These are phyloP conservation scores for Coleophoma eucalyptorum DNA, from an alignment of 2,329 filamentous ascomycete genomes.

Conservation along the genomic window DNA sequence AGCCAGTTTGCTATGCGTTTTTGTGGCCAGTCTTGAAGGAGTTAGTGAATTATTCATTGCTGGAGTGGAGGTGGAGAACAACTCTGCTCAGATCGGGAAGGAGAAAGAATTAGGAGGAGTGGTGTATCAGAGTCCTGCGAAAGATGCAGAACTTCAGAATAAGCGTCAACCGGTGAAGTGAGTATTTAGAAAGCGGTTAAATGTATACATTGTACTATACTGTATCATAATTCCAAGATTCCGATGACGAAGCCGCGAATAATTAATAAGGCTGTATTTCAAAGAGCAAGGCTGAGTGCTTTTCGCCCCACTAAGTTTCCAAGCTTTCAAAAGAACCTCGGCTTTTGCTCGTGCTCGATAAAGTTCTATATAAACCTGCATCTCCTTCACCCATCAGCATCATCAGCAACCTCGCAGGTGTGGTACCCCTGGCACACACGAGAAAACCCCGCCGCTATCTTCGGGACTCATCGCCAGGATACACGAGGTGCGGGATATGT, in stretches of 20 bases:
- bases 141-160: constrained; percentile 6
- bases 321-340: neutral
- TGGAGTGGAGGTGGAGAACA: constrained; percentile 65
- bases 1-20: constrained; percentile 83
- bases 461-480: neutral
- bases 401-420: too few species aligned
- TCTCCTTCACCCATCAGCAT: too few species aligned
- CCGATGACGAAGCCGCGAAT: neutral
- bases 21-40: constrained; percentile 83
- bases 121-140: constrained; percentile 9
- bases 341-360: neutral
- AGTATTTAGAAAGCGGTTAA: too few species aligned
- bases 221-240: too few species aligned
- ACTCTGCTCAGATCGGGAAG: constrained; percentile 16
- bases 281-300: neutral
- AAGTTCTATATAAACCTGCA: too few species aligned
- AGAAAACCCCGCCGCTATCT: neutral
- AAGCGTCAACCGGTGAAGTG: neutral
- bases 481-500: neutral
- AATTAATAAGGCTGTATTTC: neutral
- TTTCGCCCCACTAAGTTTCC: neutral
- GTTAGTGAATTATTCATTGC: constrained; percentile 79
- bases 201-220: too few species aligned
- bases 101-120: constrained; percentile 22
- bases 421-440: too few species aligned